Conservation (phyloP, 495 filamentous ascomycete species). For the Darksidea phi region DNA sequence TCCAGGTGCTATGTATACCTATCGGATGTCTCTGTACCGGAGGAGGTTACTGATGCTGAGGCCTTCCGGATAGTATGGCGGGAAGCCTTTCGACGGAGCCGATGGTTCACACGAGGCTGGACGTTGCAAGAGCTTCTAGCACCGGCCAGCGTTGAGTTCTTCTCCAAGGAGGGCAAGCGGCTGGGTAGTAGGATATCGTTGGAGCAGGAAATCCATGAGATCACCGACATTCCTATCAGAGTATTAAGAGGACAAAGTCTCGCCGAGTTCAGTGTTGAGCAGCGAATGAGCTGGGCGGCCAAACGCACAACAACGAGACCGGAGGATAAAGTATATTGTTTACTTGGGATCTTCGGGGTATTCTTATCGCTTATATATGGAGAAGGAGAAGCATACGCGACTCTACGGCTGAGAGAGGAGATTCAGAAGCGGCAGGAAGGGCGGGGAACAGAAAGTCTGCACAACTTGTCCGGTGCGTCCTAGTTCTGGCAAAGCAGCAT, state of each 20-base stretch:
- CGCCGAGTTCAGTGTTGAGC: conserved; percentile 10
- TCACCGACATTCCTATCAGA: conserved; percentile 15
- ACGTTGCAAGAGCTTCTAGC: conserved; percentile 30
- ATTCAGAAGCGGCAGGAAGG: conserved; percentile 1
- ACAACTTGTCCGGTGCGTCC: too few relatives aligned
- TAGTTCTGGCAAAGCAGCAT: not conserved
- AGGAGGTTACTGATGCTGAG: not conserved
- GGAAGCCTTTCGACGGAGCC: conserved; percentile 15
- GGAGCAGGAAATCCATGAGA: conserved; percentile 18
- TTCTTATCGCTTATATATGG: conserved; percentile 24
- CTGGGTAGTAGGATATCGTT: conserved; percentile 25
- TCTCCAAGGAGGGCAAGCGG: conserved; percentile 11
- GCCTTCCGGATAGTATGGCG: conserved; percentile 12
- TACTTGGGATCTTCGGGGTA: conserved; percentile 28
- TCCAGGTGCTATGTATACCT: conserved; percentile 24
- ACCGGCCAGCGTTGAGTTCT: conserved; percentile 26
- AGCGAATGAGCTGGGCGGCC: conserved; percentile 23
- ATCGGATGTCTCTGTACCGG: conserved; percentile 13
- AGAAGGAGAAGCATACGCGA: conserved; percentile 24
- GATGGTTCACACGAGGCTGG: conserved; percentile 33
- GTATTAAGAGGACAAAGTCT: conserved; percentile 17
- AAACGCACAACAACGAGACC: conserved; percentile 12
- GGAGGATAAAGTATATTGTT: conserved; percentile 25
- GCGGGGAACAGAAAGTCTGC: not conserved
- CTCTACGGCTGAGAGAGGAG: conserved; percentile 13